Base-by-base conservation (phyloP, 2,329 filamentous ascomycete genomes). In the Hymenoscyphus fraxineus region DNA sequence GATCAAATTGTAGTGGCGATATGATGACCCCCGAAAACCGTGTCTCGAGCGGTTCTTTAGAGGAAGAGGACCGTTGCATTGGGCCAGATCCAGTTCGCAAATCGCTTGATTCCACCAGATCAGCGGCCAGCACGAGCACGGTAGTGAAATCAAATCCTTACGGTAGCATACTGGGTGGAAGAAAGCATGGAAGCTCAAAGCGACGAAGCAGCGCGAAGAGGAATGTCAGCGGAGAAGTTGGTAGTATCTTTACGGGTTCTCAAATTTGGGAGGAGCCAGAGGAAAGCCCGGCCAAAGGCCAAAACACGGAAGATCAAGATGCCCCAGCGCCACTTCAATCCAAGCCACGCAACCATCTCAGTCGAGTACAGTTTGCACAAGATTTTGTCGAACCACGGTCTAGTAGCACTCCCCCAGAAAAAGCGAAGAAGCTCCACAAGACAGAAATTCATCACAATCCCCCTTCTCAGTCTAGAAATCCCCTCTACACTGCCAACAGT, bases 181-280 rank as follows among this genome's bases (percentile, higher is more conserved):
- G 47, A 32, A 35, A 66, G 66, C 60, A 59, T 58, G 64, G 65
- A 15, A 59, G 64, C 31, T 66, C 68, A 27, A 65, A 64, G 15
- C 68, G 68, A 65, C 69, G 64, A 58, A 71, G 66, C 58, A 71
- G 71, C 61, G 68, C 61, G 7, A 74, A 85, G 76, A 83, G 90
- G 66, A 90, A 90, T 69, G 83, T 88, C 72, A 92, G 88, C 73
- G 88, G 88, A 22, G 87, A 90, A 72, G 78, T 88, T 65, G 80
- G 84, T 62, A 66, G 69, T 31, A 84, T 87, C 1, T 93, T 92
- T 74, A 89, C 88, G 1, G 86, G 88, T 40, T 89, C 93, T 74
- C 88, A 91, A 73, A 93, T 97, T 66, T 97, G 92, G 82, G 93
- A 97, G 76, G 94, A 97, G 74, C 90, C 92, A 0, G 86, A 90